Conservation (phyloP, 2,329 filamentous ascomycete species). For the Geosmithia morbida region DNA sequence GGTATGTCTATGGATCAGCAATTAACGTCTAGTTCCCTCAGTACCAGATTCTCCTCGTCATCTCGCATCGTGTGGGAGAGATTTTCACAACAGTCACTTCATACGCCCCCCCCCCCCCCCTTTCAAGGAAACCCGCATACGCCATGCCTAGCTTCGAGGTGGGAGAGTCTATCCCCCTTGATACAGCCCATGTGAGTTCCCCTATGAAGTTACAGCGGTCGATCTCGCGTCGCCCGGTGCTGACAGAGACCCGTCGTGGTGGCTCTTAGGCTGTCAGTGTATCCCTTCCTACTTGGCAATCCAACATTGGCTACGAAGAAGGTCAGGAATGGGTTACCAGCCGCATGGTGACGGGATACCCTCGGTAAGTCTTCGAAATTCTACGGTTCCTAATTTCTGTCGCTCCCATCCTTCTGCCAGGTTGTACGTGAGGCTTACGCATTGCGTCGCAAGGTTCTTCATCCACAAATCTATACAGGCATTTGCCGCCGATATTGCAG, state of each 20-base stretch:
- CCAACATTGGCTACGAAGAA: conserved; percentile 90
- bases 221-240: neutral
- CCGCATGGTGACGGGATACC: conserved; percentile 83
- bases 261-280: conserved; percentile 76
- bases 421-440: conserved; percentile 3
- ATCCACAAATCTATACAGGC: conserved; percentile 71
- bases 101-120: neutral
- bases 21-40: neutral
- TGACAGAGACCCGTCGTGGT: neutral
- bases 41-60: neutral
- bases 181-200: conserved; percentile 58
- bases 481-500: conserved; percentile 54
- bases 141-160: conserved; percentile 35
- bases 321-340: conserved; percentile 74
- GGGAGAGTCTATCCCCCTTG: conserved; percentile 61
- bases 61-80: neutral
- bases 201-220: conserved; percentile 6
- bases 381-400: neutral
- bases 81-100: neutral
- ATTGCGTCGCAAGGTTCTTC: conserved; percentile 53
- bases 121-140: neutral
- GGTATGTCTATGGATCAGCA: neutral
- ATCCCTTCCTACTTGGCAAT: conserved; percentile 82
- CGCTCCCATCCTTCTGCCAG: neutral
- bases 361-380: conserved; percentile 37